Evolutionary conservation across 108 stramenopile genomes (phyloP).

Genomic region (Cyclotella sp.): DNA sequence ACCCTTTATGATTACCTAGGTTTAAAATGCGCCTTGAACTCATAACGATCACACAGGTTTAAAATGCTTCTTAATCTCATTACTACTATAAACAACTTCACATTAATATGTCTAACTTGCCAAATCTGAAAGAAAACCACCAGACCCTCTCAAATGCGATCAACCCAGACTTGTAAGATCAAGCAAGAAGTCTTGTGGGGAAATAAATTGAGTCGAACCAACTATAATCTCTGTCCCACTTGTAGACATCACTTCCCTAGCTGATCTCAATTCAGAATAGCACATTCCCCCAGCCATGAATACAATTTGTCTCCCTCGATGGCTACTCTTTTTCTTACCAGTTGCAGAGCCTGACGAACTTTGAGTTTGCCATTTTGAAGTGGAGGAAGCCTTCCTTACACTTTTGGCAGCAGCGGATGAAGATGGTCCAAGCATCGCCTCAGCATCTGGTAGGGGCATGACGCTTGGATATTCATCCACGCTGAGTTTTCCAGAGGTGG

Average conservation of each 20-base stretch:
- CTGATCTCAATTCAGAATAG: constrained; percentile 85
- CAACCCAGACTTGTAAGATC: constrained; percentile 49
- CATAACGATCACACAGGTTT: too few species aligned
- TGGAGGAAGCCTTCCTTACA: constrained; percentile 49
- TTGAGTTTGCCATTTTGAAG: constrained; percentile 62
- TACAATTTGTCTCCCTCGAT: constrained; percentile 82
- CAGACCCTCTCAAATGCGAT: not conserved
- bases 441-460: constrained; percentile 79
- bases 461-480: constrained; percentile 90
- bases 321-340: constrained; percentile 39
- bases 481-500: constrained; percentile 68
- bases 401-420: constrained; percentile 43
- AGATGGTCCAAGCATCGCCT: constrained; percentile 28
- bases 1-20: too few species aligned
- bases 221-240: constrained; percentile 83
- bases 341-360: not conserved
- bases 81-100: too few species aligned
- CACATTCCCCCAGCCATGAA: constrained; percentile 91
- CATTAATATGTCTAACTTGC: too few species aligned
- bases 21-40: too few species aligned
- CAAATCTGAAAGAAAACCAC: not conserved
- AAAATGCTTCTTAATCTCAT: too few species aligned
- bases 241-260: constrained; percentile 79
- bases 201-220: constrained; percentile 77
- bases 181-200: constrained; percentile 68